Evolutionary conservation across 1,139 yeast species (phyloP).

Genomic region (Yamadazyma diddensiae): DNA sequence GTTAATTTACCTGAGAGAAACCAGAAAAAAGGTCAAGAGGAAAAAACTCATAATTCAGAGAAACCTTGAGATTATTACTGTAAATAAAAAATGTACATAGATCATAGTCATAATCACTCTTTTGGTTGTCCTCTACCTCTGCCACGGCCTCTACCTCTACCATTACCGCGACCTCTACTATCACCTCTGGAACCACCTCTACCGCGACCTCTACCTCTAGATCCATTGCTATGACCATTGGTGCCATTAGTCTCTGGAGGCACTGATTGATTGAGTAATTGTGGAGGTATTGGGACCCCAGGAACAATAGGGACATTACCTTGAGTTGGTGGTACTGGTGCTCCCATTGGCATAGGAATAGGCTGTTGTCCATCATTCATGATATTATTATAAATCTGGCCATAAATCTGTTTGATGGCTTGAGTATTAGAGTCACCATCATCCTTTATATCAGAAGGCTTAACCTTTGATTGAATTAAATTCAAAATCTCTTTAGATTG

Average conservation of each 20-base stretch:
- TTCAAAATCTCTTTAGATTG: constrained; percentile 33
- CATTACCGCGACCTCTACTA: constrained; percentile 23
- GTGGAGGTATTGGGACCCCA: constrained; percentile 34
- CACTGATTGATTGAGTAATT: constrained; percentile 22
- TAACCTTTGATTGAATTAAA: constrained; percentile 14
- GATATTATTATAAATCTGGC: constrained; percentile 44
- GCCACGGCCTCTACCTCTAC: constrained; percentile 22
- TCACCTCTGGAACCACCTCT: constrained; percentile 18
- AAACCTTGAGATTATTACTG: background rate
- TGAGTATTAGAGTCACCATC: constrained; percentile 25
- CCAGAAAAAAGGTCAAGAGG: constrained; percentile 1
- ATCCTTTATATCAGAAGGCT: constrained; percentile 14
- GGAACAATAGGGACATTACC: constrained; percentile 17
- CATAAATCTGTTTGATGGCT: constrained; percentile 48
- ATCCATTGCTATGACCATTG: constrained; percentile 12
- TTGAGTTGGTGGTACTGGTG: constrained; percentile 7
- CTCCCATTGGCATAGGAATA: constrained; percentile 14
- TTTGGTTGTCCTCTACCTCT: constrained; percentile 3
- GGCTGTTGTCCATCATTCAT: constrained; percentile 35
- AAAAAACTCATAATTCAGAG: background rate
- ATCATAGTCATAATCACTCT: background rate
- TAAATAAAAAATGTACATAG: background rate
- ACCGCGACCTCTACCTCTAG: constrained; percentile 26
- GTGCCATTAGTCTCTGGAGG: constrained; percentile 6
- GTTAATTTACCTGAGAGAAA: constrained; percentile 45